Percentiles rank a stretch among this genome's conserved stretches.
Evolutionary conservation across 1,284 basidiomycete genomes (phyloP).

Genomic region (Cutaneotrichosporon curvatum): DNA sequence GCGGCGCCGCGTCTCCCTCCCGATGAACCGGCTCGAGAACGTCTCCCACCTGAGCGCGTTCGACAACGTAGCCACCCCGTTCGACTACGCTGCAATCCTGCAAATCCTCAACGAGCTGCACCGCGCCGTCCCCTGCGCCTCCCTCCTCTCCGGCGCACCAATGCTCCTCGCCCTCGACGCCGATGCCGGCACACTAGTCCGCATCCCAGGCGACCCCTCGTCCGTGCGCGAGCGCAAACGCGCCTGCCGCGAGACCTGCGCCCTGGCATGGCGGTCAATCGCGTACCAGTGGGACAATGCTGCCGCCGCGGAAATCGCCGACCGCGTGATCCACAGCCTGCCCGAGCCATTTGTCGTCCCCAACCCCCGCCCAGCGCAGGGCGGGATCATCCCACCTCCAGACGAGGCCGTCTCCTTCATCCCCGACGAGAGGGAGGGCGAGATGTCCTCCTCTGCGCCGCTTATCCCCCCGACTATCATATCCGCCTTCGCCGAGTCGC

Average conservation of each 20-base stretch:
- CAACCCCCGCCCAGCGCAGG: constrained; percentile 9
- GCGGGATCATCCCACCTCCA: constrained; percentile 22
- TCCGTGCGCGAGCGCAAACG: constrained; percentile 48
- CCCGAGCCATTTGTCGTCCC: constrained; percentile 41
- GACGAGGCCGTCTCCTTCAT: constrained; percentile 34
- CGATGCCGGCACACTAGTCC: constrained; percentile 49
- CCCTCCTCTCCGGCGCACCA: constrained; percentile 69
- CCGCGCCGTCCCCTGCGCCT: constrained; percentile 62
- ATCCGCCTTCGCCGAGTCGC: constrained; percentile 51
- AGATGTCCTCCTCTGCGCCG: constrained; percentile 27
- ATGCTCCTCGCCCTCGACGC: constrained; percentile 73
- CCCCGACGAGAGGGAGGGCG: constrained; percentile 31
- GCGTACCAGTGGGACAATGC: constrained; percentile 64
- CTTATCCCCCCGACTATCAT: constrained; percentile 56
- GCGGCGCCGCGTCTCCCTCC: constrained; percentile 41
- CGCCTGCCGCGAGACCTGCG: constrained; percentile 60
- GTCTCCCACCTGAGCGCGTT: constrained; percentile 23
- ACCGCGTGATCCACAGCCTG: constrained; percentile 50
- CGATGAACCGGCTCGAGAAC: constrained; percentile 51
- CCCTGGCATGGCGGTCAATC: constrained; percentile 60
- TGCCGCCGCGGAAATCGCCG: constrained; percentile 54
- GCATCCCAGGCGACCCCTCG: constrained; percentile 30
- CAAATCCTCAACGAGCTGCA: constrained; percentile 63
- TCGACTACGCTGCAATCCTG: constrained; percentile 72
- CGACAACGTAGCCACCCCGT: constrained; percentile 51